A percentile compares a stretch with the other conserved stretches of the same genome.
phyloP scores from a whole-genome alignment of 73 alveolate genomes.

The Stentor coeruleus region DNA sequence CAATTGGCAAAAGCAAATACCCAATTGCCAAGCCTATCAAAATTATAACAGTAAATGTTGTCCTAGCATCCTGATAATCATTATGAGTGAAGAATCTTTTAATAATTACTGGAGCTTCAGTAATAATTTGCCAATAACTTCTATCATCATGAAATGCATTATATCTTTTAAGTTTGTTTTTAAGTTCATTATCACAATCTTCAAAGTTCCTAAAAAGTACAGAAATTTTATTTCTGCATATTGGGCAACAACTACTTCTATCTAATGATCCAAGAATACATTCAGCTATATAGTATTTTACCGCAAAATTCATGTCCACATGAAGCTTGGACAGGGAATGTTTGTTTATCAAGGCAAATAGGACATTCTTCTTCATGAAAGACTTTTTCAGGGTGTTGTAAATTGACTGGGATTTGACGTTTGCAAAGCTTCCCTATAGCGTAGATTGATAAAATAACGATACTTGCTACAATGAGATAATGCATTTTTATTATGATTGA shows the following conservation, averaged over 20 bases:
- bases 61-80: neutral
- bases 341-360: neutral
- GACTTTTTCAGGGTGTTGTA: neutral
- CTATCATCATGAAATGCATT: neutral
- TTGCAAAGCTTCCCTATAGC: neutral
- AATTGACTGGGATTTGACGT: neutral
- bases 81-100: neutral
- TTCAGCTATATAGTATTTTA: neutral
- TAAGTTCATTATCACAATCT: neutral
- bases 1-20: neutral
- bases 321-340: conserved; percentile 15
- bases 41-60: neutral
- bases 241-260: neutral
- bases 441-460: neutral
- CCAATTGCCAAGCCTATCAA: neutral
- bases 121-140: neutral
- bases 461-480: neutral
- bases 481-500: conserved; percentile 1
- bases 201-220: neutral
- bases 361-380: neutral
- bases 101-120: neutral
- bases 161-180: neutral
- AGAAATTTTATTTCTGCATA: neutral
- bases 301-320: conserved; percentile 25
- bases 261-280: neutral